Evolutionary conservation across 306 rosid species (phyloP), one percentile per base, ranked within the genome.

Genomic region (Pachyrhizus erosus): DNA sequence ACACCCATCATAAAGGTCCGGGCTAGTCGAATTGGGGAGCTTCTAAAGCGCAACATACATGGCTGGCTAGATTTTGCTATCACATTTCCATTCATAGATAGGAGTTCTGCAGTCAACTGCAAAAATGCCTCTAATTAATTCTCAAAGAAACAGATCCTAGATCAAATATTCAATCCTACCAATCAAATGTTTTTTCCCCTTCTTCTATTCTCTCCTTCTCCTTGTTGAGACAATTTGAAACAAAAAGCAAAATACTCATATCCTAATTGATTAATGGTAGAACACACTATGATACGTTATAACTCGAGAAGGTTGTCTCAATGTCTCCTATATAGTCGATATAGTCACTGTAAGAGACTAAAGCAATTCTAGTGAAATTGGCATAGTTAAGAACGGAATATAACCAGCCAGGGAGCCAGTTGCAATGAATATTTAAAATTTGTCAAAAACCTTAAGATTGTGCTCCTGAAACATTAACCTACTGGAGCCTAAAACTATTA

Each of bases 41-140:
- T 96, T 84, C 94, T 75, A 57, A 84, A 93, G 58, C 93, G 65
- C 49, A 96, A 73, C 97, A 96, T 93, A 85, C 92, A 90, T 21
- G 99, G 94, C 57, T 82, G 89, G 84, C 98, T 96, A 33, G 92
- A 91, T 49, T 89, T 85, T 37, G 78, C 77, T 24, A 87, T 80
- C 62, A 91, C 90, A 4, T 76, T 80, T 21, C 93, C 99, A 21
- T 92, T 62, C 15, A 26, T 80, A 70, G 98, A 84, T 79, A 90
- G 9, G 14, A 88, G 70, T 61, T 96, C 92, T 73, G 92, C 93
- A 24, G 81, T 89, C 79, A 96, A 48, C 99, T 96, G 87, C 73
- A 74, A 49, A 49, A 45, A 37, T 23, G 37, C 24, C n/a, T 24
- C 12, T 24, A 51, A 29, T 66, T 55, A 67, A 21, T 4, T 39